Evolutionary conservation across 768 basidiomycete species (phyloP).

Genomic region (Hysterangium stoloniferum): DNA sequence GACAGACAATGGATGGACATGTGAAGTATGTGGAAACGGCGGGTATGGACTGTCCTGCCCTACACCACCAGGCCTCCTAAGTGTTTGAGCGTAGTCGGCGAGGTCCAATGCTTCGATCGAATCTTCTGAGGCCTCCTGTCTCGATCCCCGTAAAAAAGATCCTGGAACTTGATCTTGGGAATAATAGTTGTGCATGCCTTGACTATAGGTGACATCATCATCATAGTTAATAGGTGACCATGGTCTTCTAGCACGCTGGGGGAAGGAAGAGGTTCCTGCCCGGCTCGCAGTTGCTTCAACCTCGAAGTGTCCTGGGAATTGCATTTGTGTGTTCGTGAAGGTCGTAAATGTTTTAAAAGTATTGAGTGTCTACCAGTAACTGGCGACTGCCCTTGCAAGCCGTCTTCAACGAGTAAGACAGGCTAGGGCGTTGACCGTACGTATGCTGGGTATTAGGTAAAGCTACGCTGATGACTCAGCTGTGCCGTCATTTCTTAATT

Average conservation of each 20-base stretch:
- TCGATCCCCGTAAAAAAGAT: neutral
- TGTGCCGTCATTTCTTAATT: too few relatives aligned
- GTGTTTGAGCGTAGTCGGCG: constrained; percentile 56
- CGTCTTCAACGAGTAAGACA: neutral
- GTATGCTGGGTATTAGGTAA: too few relatives aligned
- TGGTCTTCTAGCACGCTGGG: neutral
- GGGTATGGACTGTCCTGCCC: constrained; percentile 26
- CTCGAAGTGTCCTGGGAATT: constrained; percentile 5
- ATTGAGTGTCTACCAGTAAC: too few relatives aligned
- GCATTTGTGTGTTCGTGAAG: neutral
- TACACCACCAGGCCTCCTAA: constrained; percentile 27
- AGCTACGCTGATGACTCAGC: too few relatives aligned
- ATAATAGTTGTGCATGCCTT: neutral
- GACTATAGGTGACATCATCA: neutral
- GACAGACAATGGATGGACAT: constrained; percentile 11
- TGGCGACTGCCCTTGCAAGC: neutral
- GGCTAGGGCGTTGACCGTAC: neutral
- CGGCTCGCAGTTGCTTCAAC: neutral
- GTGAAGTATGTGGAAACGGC: constrained; percentile 15
- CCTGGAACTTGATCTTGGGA: neutral
- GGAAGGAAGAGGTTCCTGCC: neutral
- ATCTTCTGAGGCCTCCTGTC: constrained; percentile 48
- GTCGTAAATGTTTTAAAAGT: neutral
- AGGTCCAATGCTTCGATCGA: constrained; percentile 68
- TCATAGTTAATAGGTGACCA: constrained; percentile 6